Evolutionary conservation across 2,329 filamentous ascomycete genomes (phyloP).

Genomic region (Penicillium sp.): DNA sequence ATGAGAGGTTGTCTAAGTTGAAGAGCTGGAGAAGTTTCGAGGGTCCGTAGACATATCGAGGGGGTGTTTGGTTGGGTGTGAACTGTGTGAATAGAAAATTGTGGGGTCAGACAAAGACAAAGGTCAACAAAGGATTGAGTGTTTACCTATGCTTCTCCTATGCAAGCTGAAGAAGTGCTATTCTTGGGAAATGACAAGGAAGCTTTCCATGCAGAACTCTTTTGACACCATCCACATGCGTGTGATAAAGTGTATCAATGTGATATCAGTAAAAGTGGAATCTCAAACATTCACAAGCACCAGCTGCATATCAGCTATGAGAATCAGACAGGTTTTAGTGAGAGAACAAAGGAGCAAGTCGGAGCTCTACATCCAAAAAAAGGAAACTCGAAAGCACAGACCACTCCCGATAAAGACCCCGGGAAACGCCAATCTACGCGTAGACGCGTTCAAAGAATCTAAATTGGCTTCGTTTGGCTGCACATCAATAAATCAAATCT

Average conservation of each 20-base stretch:
- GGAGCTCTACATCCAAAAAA: background rate
- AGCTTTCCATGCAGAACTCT: background rate
- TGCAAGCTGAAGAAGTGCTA: background rate
- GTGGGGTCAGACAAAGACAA: background rate
- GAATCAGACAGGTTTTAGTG: background rate
- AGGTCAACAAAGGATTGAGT: background rate
- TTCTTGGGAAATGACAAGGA: background rate
- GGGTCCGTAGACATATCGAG: slow-evolving; percentile 1
- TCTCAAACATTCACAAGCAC: background rate
- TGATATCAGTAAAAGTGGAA: background rate
- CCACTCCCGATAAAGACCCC: slow-evolving; percentile 1
- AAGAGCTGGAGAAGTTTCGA: background rate
- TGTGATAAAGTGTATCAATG: background rate
- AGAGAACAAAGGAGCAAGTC: no score
- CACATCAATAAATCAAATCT: background rate
- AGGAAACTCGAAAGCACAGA: background rate
- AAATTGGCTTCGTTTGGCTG: background rate
- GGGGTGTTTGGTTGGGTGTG: background rate
- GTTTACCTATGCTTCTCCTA: background rate
- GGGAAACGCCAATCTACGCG: background rate
- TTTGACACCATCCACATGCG: background rate
- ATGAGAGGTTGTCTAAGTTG: background rate
- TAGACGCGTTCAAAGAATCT: background rate
- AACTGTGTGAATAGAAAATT: background rate
- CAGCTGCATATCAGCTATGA: background rate